phyloP scores from a whole-genome alignment of 1,139 yeast genomes.

The Taphrina deformans region DNA sequence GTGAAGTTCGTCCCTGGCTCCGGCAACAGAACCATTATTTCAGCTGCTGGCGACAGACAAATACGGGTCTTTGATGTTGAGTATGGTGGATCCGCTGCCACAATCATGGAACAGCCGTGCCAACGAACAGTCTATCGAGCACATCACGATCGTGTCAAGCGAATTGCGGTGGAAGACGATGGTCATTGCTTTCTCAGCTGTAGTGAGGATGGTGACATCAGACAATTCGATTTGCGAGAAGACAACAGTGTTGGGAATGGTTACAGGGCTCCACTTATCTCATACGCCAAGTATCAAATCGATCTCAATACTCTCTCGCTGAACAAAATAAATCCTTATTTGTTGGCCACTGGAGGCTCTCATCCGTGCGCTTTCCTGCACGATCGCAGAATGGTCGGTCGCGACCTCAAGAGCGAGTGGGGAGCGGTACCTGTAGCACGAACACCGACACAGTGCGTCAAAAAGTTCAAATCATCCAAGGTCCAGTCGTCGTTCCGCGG shows the following conservation, averaged over 20 bases:
- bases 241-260: conserved; percentile 8
- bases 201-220: conserved; percentile 39
- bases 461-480: conserved; percentile 34
- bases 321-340: conserved; percentile 38
- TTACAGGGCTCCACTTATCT: conserved; percentile 36
- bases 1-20: conserved; percentile 39
- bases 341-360: conserved; percentile 38
- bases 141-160: conserved; percentile 37
- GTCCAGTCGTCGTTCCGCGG: conserved; percentile 6
- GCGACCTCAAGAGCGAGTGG: conserved; percentile 35
- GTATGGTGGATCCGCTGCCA: conserved; percentile 21
- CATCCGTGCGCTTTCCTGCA: conserved; percentile 38
- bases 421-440: conserved; percentile 28
- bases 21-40: conserved; percentile 34
- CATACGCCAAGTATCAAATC: conserved; percentile 34
- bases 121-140: conserved; percentile 24
- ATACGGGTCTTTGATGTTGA: conserved; percentile 39
- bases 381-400: conserved; percentile 38
- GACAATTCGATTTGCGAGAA: conserved; percentile 38
- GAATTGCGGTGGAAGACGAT: conserved; percentile 38
- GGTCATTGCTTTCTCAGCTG: conserved; percentile 38
- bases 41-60: conserved; percentile 39
- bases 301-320: conserved; percentile 37
- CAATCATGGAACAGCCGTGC: conserved; percentile 6
- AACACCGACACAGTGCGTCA: conserved; percentile 38